These are phyloP conservation scores for Cercospora sp. DNA, from an alignment of 2,329 filamentous ascomycete genomes.

Conservation along the genomic window DNA sequence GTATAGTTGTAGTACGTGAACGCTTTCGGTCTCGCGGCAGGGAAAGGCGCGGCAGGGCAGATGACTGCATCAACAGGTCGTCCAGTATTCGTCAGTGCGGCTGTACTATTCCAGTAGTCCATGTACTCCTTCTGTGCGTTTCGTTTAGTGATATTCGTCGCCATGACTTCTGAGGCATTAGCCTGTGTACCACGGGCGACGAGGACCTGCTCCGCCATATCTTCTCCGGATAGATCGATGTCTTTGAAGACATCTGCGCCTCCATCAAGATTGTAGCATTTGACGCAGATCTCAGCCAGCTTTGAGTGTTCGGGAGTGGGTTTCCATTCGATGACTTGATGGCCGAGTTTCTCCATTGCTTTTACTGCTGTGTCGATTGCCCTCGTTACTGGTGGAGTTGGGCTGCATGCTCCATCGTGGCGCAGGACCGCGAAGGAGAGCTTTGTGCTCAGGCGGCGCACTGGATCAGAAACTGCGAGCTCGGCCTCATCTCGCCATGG, in stretches of 20 bases:
- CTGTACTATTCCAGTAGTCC: conserved; percentile 64
- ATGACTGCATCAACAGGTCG: conserved; percentile 57
- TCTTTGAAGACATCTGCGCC: conserved; percentile 54
- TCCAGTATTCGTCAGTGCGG: conserved; percentile 49
- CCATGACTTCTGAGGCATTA: conserved; percentile 47
- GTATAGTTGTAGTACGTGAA: conserved; percentile 52
- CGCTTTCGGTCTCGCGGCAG: conserved; percentile 49
- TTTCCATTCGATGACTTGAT: conserved; percentile 61
- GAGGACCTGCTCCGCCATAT: conserved; percentile 47
- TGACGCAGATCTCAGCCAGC: conserved; percentile 40
- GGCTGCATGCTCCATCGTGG: conserved; percentile 52
- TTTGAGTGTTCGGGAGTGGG: conserved; percentile 52
- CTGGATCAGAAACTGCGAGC: conserved; percentile 40
- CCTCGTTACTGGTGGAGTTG: conserved; percentile 59
- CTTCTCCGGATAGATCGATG: conserved; percentile 58
- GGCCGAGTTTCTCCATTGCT: conserved; percentile 54
- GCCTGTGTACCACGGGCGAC: conserved; percentile 42
- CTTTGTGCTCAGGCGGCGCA: conserved; percentile 28
- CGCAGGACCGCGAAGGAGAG: conserved; percentile 58
- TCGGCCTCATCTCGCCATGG: conserved; percentile 60
- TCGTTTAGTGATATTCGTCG: conserved; percentile 55
- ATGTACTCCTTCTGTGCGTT: conserved; percentile 60
- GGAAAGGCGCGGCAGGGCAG: conserved; percentile 52
- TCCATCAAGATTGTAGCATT: conserved; percentile 51
- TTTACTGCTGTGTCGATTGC: conserved; percentile 55